Evolutionary conservation across 257 asterid species (phyloP).

Genomic region (Thymus quinquecostatus): DNA sequence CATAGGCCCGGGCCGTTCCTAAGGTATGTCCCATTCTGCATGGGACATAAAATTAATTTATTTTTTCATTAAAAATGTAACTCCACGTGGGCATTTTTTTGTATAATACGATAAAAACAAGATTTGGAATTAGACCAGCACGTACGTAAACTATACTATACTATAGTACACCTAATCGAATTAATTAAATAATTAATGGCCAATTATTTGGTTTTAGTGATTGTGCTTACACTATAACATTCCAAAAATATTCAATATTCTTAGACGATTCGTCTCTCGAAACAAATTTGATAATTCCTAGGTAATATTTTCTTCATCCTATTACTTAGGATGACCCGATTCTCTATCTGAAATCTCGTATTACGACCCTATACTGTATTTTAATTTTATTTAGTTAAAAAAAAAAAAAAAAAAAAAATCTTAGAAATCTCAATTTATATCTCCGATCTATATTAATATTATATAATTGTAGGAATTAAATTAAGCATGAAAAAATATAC

Average conservation of each 20-base stretch:
- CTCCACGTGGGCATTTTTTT: background rate
- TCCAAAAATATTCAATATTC: background rate
- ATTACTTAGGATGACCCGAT: too few relatives aligned
- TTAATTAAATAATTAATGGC: background rate
- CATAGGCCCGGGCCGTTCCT: constrained; percentile 97
- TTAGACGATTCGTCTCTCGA: background rate
- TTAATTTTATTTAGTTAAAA: too few relatives aligned
- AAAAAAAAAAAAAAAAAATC: too few relatives aligned
- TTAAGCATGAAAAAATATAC: background rate
- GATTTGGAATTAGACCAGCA: constrained; percentile 32
- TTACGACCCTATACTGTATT: too few relatives aligned
- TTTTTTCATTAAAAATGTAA: background rate
- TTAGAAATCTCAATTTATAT: too few relatives aligned
- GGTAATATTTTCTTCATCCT: background rate
- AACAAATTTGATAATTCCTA: background rate
- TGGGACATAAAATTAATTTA: constrained; percentile 25
- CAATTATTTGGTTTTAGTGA: background rate
- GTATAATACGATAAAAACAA: constrained; percentile 19
- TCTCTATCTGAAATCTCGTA: too few relatives aligned
- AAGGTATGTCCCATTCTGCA: constrained; percentile 90
- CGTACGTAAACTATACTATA: background rate
- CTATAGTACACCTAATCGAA: background rate
- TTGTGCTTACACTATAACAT: background rate
- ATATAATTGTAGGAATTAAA: background rate
- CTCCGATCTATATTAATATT: background rate